Evolutionary conservation across 805 yeast species (phyloP), one percentile per base, ranked within the genome.

Genomic region (Yamadazyma laniorum): DNA sequence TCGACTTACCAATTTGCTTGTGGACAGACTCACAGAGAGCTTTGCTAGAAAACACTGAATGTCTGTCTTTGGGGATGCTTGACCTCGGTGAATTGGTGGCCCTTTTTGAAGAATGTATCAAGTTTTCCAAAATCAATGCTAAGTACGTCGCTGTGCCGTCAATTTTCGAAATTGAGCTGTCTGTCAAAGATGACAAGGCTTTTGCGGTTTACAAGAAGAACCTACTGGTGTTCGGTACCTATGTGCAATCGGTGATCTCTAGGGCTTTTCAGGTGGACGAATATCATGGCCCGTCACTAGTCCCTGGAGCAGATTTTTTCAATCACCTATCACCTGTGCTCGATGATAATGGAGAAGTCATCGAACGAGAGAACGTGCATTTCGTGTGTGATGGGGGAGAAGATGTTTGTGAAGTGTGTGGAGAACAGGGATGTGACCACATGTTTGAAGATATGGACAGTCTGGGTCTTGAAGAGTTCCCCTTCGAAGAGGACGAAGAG

Each of bases 271-370:
- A 79, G 28, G 77, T 90, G 19, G 98, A 91, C 58, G 70, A 70
- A 34, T 89, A 59, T 54, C 87, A 83, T 50, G 85, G 80, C 22
- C 68, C 82, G 21, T 87, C 85, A 0, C 63, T 91, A 34, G 95
- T 90, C 17, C 96, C 97, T 0, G 86, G 89, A 12, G 97, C 96
- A 0, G 96, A 90, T 60, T 63, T 91, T 25, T 87, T 89, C 62
- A 90, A 90, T 49, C 96, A 89, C 53, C 56, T 64, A 29, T 57
- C 70, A 5, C 71, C 79, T 59, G 25, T 37, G 5, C 16, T 48
- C 5, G 39, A 41, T 9, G 36, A 33, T 3, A 34, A 45, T 5
- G 52, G 40, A 13, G 40, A 41, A 5, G 43, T 38, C 4, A 43
- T 34, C 1, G 45, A 43, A 14, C 16, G 47, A n/a, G 50, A 85